Evolutionary conservation across 805 yeast genomes (phyloP), one percentile per base, ranked within the genome.

Genomic region (Suhomyces vadensis): DNA sequence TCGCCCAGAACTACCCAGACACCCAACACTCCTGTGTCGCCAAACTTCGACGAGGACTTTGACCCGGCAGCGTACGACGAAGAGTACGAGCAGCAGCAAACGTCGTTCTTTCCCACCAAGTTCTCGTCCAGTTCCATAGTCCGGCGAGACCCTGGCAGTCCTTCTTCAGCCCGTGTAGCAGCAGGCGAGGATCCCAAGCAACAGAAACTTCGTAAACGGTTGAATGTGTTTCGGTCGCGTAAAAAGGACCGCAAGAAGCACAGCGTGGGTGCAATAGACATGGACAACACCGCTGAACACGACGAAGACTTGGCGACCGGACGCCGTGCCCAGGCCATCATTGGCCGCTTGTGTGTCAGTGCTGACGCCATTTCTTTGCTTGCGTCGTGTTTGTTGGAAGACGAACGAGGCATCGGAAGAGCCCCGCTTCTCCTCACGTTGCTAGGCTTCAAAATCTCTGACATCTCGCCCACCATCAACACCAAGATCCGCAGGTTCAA

Each of bases 341-440:
- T 72, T 9, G 62, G 62, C 10, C 55, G 86, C 21, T 66, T 87
- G 46, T 54, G 78, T 5, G 68, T 85, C 4, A 95, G 87, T 8
- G 73, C 83, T 9, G 91, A 96, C 0, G 85, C 87, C 2, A 83
- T 88, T 0, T 68, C 87, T 45, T 71, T 89, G 45, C 72, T 89
- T 4, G 89, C 94, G 4, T 80, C 95, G 1, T 77, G 83, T 29
- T 79, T 94, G 48, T 71, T 83, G 37, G 77, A 80, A 42, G 97
- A 90, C 60, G 96, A 88, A 47, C 78, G 76, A 51, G 88, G 87
- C 1, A 75, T 77, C 3, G 78, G 83, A 44, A 78, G 96, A 48
- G 94, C 96, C 0, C 97, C 99, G 1, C 71, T 92, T 25, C 63
- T 94, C 31, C 64, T 90, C 31, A 83, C 87, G 13, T 78, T 90